Evolutionary conservation across 345 rosid species (phyloP), one percentile per base, ranked within the genome.

Genomic region (Isatis tinctoria): DNA sequence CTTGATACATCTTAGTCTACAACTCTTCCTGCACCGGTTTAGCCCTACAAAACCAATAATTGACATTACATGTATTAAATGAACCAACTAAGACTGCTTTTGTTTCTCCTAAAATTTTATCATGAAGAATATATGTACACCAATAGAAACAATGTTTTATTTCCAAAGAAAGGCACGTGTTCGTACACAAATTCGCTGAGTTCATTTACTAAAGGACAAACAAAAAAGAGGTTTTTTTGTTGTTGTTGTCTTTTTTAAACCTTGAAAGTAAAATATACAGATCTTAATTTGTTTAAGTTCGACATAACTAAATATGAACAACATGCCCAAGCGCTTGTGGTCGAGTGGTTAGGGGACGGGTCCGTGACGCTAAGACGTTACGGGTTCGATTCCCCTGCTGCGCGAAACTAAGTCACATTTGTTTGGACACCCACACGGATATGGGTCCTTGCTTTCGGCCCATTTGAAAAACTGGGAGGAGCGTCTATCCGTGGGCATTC

Each of bases 21-120:
- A 87, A 52, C 91, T 85, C 52, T 87, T 87, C 20, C 91, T 75
- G 70, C 91, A 87, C 27, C 89, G 81, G 14, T 85, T 86, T 67
- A 87, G 67, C 28, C 91, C 91, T 87, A 67, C 44, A 60, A 33
- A 63, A 32, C 57, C 60, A 70, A 52, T 72, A 52, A 63, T 65
- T 43, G 66, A 24, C 10, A 48, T 26, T 48, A 20, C 18, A 13
- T 12, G 27, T 48, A 18, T 48, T 10, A 9, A 28, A 35, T 37
- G 32, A 28, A 17, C 60, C 32, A 12, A 26, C n/a, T 9, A 5
- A 40, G 44, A 62, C 16, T 14, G 17, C 27, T 53, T 54, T 40
- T 35, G 6, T 41, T 36, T 20, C 56, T 64, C 45, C 8, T 62
- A 41, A 6, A 28, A 27, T 30, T 49, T 65, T 74, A 74, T 74